Base-by-base conservation (phyloP, 495 filamentous ascomycete species). In the Aspergillus avenaceus region DNA sequence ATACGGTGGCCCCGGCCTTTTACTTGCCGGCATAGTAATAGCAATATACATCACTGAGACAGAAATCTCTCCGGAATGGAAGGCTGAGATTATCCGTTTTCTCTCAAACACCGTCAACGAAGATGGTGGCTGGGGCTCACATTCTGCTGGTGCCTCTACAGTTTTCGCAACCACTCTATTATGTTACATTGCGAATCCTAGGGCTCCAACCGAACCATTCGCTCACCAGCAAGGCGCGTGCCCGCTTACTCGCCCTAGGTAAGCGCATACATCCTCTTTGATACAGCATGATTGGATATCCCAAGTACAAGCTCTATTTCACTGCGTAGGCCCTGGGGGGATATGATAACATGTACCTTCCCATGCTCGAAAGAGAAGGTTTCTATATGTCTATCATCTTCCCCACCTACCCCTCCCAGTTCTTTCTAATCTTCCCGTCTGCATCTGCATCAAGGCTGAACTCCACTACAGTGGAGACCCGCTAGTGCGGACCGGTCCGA, bases 111-210 rank as follows among this genome's bases (percentile, higher is more conserved):
- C 23, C 11, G 41, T 23, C 88, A 81, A 84, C 9, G 77, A 83
- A 23, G 86, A 95, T 66, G 89, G 89, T 19, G 90, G 90, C 13
- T 95, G 90, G 90, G 88, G 88, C 0, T 29, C 67, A 16, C 88
- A 95, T 58, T 86, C 88, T 32, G 87, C 91, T 56, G 88, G 82
- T 12, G 82, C 89, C 46, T 87, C 80, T 52, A 83, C 84, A 0
- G 87, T 87, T 19, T 87, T 93, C 52, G 90, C 90, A 8, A 93
- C 86, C 0, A 71, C 75, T 93, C 65, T 91, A 90, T 62, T 95
- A 95, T 64, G 78, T 79, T 6, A 67, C 74, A 0, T 65, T 93
- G 46, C 77, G 90, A 9, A 64, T 95, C 3, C 75, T 93, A 9
- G 90, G 90, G 2, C 84, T 86, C n/a, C 76, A 78, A 28, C 80